Evolutionary conservation across 495 filamentous ascomycete genomes (phyloP), one percentile per base, ranked within the genome.

Genomic region (Xylaria cubensis): DNA sequence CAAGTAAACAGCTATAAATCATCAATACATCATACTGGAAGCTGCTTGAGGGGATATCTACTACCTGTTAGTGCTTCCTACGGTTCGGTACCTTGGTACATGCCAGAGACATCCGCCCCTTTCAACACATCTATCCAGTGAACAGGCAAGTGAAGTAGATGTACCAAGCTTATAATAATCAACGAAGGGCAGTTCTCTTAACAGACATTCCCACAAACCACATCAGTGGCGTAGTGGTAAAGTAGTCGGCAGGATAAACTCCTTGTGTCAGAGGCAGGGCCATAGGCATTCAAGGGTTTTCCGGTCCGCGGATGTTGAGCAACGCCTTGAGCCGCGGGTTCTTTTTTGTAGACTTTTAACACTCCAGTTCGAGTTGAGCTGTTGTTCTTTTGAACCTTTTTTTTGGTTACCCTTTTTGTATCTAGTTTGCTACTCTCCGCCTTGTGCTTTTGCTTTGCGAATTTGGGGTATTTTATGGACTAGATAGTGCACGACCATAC

Each of bases 401-500:
- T 13, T 44, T 6, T n/a, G n/a, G 1, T 39, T 39, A 13, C 10
- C 8, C 10, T 41, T 24, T 15, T n/a, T n/a, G 8, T 21, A 17
- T 13, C 17, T 50, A n/a, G 19, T 21, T 51, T 51, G 9, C 5
- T 51, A 51, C 48, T n/a, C 48, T 24, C n/a, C 19, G 48, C 24
- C 50, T 53, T 26, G 24, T 12, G 21, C 13, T n/a, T 53, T 26
- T 53, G 50, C 39, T 42, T 0, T 12, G 39, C 39, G 10, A 13
- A 42, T 3, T 26, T 4, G 24, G 4, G 21, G 8, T 53, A 21
- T 24, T 26, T n/a, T 59, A 59, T 46, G 39, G 39, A 55, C 82
- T 90, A 91, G 44, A 13, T 32, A 64, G 69, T 72, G 36, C 7
- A 8, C 36, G 36, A 39, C 6, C 36, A 39, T 39, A 39, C 36